Percentiles rank a stretch among this genome's conserved stretches.
phyloP scores from a whole-genome alignment of 441 rosid genomes.

The Euphorbia schlechtendalii region DNA sequence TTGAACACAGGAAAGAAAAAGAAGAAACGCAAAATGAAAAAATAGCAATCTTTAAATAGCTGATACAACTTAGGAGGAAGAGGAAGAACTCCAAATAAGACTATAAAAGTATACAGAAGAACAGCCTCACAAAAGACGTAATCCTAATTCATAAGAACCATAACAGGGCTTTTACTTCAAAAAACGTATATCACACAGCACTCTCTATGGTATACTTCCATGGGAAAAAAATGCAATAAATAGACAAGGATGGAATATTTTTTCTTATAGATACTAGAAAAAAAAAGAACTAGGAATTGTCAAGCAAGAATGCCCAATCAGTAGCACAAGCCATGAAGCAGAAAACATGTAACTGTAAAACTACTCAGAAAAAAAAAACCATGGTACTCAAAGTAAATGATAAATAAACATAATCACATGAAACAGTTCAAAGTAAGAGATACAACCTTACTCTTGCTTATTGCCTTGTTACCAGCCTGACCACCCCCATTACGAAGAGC shows the following conservation, averaged over 20 bases:
- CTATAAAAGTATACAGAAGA: neutral
- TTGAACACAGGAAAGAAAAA: neutral
- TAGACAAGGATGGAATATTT: neutral
- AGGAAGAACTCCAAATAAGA: neutral
- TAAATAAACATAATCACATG: neutral
- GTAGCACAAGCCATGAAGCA: too few species aligned
- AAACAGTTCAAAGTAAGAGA: slow-evolving; percentile 2
- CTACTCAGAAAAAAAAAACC: neutral
- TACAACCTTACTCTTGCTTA: slow-evolving; percentile 74
- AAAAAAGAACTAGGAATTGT: too few species aligned
- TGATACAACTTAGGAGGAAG: neutral
- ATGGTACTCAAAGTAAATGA: neutral
- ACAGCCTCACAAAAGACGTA: neutral
- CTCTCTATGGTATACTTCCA: neutral
- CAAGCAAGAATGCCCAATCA: neutral
- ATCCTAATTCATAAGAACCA: too few species aligned
- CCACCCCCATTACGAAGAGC: slow-evolving; percentile 40
- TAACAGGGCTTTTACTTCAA: neutral
- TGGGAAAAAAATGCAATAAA: neutral
- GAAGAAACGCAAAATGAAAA: neutral
- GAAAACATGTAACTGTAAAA: neutral
- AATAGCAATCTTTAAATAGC: neutral
- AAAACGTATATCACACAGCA: neutral
- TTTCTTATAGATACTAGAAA: neutral
- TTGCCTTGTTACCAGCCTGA: slow-evolving; percentile 47